A percentile compares a stretch with the other conserved stretches of the same genome.
These are phyloP conservation scores for Lactarius psammicola DNA, from an alignment of 768 basidiomycete genomes.

Conservation along the genomic window DNA sequence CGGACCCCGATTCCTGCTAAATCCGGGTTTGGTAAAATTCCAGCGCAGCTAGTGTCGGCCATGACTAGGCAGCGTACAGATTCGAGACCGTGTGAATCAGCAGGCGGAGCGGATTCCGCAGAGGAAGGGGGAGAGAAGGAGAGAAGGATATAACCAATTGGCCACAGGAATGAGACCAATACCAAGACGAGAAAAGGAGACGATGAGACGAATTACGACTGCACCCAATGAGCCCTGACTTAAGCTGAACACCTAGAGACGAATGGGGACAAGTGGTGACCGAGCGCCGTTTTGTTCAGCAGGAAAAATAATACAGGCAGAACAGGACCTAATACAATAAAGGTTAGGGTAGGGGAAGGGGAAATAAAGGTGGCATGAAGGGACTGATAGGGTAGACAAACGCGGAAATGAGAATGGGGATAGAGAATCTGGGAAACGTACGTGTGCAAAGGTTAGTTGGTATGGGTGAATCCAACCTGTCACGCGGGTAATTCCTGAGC, in stretches of 20 bases:
- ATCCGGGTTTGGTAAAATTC: slow-evolving; percentile 1
- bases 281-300: not conserved
- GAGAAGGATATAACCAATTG: not conserved
- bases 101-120: not conserved
- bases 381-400: not conserved
- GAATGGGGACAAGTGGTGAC: not conserved
- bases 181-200: not conserved
- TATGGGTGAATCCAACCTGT: no score
- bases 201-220: not conserved
- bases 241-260: not conserved
- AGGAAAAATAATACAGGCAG: not conserved
- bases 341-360: not conserved
- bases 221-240: not conserved
- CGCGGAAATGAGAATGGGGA: not conserved
- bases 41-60: not conserved
- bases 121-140: not conserved
- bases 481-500: no score
- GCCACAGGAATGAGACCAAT: not conserved
- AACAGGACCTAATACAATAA: not conserved
- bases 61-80: not conserved
- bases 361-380: not conserved
- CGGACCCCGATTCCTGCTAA: not conserved
- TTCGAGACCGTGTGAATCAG: not conserved
- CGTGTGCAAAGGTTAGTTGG: no score
- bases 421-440: not conserved